Conservation (phyloP, 116 monocot species). For the Cymodocea nodosa region DNA sequence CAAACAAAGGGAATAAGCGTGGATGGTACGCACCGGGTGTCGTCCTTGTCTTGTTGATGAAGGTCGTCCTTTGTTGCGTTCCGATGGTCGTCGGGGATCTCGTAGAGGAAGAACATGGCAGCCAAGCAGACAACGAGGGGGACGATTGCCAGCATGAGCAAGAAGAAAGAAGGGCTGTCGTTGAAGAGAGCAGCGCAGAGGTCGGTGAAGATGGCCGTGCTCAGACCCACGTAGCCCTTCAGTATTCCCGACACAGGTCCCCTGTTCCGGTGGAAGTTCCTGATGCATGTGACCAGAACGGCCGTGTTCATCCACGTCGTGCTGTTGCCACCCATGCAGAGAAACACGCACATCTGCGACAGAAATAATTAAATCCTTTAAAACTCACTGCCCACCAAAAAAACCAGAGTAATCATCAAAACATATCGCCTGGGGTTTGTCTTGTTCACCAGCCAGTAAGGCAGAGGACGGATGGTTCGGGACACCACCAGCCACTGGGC, state of each 20-base stretch:
- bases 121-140: slow-evolving; percentile 53
- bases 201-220: slow-evolving; percentile 98
- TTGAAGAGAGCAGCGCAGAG: slow-evolving; percentile 79
- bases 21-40: no score
- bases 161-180: slow-evolving; percentile 60
- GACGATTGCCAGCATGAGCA: slow-evolving; percentile 70
- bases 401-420: not conserved
- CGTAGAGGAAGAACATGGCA: slow-evolving; percentile 86
- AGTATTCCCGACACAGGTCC: slow-evolving; percentile 88
- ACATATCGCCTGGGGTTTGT: not conserved
- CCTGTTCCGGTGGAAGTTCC: slow-evolving; percentile 77
- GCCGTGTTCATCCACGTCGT: slow-evolving; percentile 99
- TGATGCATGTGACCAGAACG: slow-evolving; percentile 90
- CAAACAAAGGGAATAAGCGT: no score
- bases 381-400: not conserved
- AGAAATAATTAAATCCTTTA: not conserved
- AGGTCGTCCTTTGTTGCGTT: not conserved
- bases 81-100: slow-evolving; percentile 15
- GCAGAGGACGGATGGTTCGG: slow-evolving; percentile 49
- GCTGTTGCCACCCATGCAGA: slow-evolving; percentile 96
- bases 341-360: slow-evolving; percentile 80
- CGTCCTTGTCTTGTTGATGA: slow-evolving; percentile 13
- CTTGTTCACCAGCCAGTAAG: slow-evolving; percentile 86
- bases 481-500: slow-evolving; percentile 85
- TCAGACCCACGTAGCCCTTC: slow-evolving; percentile 84